A percentile compares a stretch with the other conserved stretches of the same genome.
Conservation (phyloP, 768 basidiomycete species). For the Lactifluus pinguis region DNA sequence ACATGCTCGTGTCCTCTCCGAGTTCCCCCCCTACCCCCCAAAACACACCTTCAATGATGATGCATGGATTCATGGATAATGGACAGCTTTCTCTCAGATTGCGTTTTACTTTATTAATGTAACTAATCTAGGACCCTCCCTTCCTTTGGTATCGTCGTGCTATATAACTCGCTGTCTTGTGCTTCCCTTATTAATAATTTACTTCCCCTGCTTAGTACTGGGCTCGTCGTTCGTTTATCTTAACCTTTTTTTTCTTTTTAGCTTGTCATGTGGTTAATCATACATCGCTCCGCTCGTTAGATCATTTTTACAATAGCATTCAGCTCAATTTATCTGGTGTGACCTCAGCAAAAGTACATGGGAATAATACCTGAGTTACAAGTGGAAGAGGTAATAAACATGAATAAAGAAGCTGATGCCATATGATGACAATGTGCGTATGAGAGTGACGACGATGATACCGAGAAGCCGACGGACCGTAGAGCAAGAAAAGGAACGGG, state of each 20-base stretch:
- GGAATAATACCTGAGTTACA: slow-evolving; percentile 4
- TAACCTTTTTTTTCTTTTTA: neutral
- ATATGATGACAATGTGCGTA: neutral
- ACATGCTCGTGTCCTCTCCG: neutral
- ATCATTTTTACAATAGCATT: neutral
- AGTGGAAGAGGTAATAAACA: slow-evolving; percentile 8
- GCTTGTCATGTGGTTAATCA: neutral
- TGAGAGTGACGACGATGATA: neutral
- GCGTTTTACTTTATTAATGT: neutral
- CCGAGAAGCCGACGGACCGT: neutral
- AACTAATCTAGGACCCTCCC: neutral
- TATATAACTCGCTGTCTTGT: neutral
- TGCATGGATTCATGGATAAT: neutral
- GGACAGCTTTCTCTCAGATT: neutral
- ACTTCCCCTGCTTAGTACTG: neutral
- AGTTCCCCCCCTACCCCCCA: neutral
- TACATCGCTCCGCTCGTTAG: neutral
- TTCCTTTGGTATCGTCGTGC: neutral
- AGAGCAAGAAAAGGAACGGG: no score
- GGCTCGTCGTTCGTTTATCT: neutral
- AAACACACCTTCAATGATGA: neutral
- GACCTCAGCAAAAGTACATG: neutral
- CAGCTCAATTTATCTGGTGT: neutral
- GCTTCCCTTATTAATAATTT: neutral
- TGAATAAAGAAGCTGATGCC: slow-evolving; percentile 3